Evolutionary conservation across 208 protist species (phyloP), one percentile per base, ranked within the genome.

Genomic region (Crithidia brevicula): DNA sequence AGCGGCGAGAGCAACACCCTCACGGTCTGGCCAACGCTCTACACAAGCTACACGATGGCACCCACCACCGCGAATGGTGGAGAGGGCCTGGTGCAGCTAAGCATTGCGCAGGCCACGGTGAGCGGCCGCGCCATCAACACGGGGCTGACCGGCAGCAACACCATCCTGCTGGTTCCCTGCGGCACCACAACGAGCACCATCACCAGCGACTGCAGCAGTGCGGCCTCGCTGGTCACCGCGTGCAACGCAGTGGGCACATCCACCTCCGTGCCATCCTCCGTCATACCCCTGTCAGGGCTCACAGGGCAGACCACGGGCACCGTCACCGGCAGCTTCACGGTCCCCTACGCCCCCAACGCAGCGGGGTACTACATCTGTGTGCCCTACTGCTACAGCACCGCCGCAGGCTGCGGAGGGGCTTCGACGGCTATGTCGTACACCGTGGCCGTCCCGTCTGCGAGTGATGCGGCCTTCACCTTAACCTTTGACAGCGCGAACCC

Each of bases 351-450:
- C 7, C 83, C 86, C 0, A 67, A 62, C 43, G 30, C 56, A 1
- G 43, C 10, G 34, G 86, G 86, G 15, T 97, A 94, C 77, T 81
- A 74, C 33, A 64, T 93, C 7, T 97, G 92, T 58, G 78, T 93
- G 15, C 89, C 92, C 20, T 97, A 97, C 79, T 97, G 89, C 72
- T 62, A 43, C 66, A 65, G 56, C 31, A 63, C 49, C 23, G 23
- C 53, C 6, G 69, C 56, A 9, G 63, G 53, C 28, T 81, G 83
- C 62, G 75, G 72, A 11, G 73, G 75, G 49, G 38, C 78, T 16
- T 57, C 34, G 13, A 69, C 59, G 22, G 63, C 74, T 8, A 86
- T 86, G 71, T 85, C 86, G 15, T 97, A 85, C 74, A 85, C 89
- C 0, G 63, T 92, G 31, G 82, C 94, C 25, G 71, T 77, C 30